phyloP scores from a whole-genome alignment of 2,329 filamentous ascomycete genomes.

The Aspergillus bombycis region DNA sequence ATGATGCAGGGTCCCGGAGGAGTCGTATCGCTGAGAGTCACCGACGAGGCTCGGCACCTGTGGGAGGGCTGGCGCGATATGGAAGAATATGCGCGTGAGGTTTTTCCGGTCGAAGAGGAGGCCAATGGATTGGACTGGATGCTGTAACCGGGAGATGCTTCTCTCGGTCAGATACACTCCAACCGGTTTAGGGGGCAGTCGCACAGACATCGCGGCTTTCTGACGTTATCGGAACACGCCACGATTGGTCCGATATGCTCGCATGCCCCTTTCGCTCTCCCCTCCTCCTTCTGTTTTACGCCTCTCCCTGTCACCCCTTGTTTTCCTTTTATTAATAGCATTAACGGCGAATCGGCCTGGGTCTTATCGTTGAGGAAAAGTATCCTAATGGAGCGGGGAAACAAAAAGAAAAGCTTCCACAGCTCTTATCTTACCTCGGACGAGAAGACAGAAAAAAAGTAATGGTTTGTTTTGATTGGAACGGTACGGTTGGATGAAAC shows the following conservation, averaged over 20 bases:
- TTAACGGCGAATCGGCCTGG: slow-evolving; percentile 28
- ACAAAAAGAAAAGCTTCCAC: neutral
- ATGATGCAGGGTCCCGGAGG: slow-evolving; percentile 56
- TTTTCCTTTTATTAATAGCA: slow-evolving; percentile 21
- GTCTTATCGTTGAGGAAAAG: slow-evolving; percentile 22
- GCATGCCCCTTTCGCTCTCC: slow-evolving; percentile 3
- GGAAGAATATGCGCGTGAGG: slow-evolving; percentile 92
- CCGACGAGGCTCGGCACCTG: slow-evolving; percentile 74
- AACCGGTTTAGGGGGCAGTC: neutral
- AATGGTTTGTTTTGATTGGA: slow-evolving; percentile 6
- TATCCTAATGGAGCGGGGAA: slow-evolving; percentile 17
- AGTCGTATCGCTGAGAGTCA: slow-evolving; percentile 66
- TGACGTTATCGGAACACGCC: neutral
- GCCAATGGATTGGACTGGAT: slow-evolving; percentile 96
- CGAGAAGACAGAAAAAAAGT: neutral
- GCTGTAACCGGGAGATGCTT: slow-evolving; percentile 44
- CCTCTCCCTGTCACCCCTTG: slow-evolving; percentile 10
- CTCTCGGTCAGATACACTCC: slow-evolving; percentile 16
- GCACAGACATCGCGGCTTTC: slow-evolving; percentile 20
- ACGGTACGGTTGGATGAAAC: slow-evolving; percentile 18
- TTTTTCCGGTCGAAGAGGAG: slow-evolving; percentile 91
- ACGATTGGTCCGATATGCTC: slow-evolving; percentile 21
- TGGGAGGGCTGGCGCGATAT: slow-evolving; percentile 92
- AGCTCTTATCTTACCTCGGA: neutral
- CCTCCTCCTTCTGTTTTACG: slow-evolving; percentile 4